Evolutionary conservation across 1,284 basidiomycete genomes (phyloP), one percentile per base, ranked within the genome.

Genomic region (Meira nashicola): DNA sequence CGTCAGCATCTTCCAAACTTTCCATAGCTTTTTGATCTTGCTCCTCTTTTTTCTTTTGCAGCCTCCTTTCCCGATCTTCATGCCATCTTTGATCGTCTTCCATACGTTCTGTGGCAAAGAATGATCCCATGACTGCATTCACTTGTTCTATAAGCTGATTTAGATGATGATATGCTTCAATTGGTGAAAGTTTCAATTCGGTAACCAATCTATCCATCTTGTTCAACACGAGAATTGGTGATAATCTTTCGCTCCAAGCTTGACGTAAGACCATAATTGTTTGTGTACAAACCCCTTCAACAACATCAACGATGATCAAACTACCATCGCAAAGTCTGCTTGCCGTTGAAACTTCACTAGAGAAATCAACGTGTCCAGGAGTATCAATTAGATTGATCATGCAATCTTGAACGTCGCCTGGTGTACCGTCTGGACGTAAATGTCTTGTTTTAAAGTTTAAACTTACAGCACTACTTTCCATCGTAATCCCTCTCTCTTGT

Each of bases 311-410:
- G n/a, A 99, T 83, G 33, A 98, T 89, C 7, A 99, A 83, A 5
- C 93, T 92, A 23, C 95, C 95, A 77, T 98, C 95, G 73, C 92
- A 96, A 28, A 99, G 79, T 48, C 94, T 83, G 9, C 91, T 90
- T 10, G 94, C 92, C 1, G 90, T 90, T 0, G 93, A 96, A 0
- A 98, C 95, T 77, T 98, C 95, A 59, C 87, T 90, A 0, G 92
- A 94, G 70, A 99, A 99, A 80, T 98, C 95, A 44, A 98, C 93
- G 80, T 99, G 95, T 2, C 95, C 95, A 2, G 95, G 95, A 0
- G 95, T 98, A 79, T 99, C 95, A 70, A 98, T 94, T 83, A 98
- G 88, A 78, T 97, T 97, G 67, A 93, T 84, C 57, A 86, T 83
- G 79, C 88, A 93, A 86, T 79, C 83, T 65, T 85, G 59, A 23